These are phyloP conservation scores for Heliocybe sulcata DNA, from an alignment of 1,284 basidiomycete species.

Conservation along the genomic window DNA sequence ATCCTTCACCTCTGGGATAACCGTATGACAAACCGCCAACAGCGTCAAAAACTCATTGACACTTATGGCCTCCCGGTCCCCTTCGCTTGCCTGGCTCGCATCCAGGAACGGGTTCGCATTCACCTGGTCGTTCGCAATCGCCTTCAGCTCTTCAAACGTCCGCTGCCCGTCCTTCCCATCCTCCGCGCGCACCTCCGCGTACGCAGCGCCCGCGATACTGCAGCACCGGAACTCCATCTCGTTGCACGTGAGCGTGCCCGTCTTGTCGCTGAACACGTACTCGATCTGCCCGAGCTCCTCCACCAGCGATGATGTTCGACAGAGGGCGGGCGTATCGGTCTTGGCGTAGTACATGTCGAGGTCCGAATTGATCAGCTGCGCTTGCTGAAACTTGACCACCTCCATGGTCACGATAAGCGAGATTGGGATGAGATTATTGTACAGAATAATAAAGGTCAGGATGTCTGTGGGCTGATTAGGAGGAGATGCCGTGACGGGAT, in stretches of 20 bases:
- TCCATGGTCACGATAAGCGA: slow-evolving; percentile 99
- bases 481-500: neutral
- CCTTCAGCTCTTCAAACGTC: slow-evolving; percentile 69
- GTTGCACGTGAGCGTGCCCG: slow-evolving; percentile 94
- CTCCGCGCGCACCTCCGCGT: slow-evolving; percentile 74
- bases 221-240: slow-evolving; percentile 98
- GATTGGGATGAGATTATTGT: slow-evolving; percentile 99
- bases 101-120: slow-evolving; percentile 51
- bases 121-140: slow-evolving; percentile 36
- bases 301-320: slow-evolving; percentile 94
- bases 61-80: slow-evolving; percentile 41
- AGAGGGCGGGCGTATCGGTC: slow-evolving; percentile 95
- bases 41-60: slow-evolving; percentile 86
- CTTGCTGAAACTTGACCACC: slow-evolving; percentile 98
- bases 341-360: slow-evolving; percentile 93
- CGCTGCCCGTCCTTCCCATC: slow-evolving; percentile 67
- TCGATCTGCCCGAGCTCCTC: slow-evolving; percentile 99
- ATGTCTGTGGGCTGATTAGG: slow-evolving; percentile 53
- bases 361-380: slow-evolving; percentile 94
- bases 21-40: slow-evolving; percentile 95
- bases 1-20: slow-evolving; percentile 91
- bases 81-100: slow-evolving; percentile 27
- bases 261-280: slow-evolving; percentile 99
- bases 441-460: slow-evolving; percentile 96
- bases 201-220: slow-evolving; percentile 83